A percentile compares a stretch with the other conserved stretches of the same genome.
phyloP scores from a whole-genome alignment of 148 eudicot genomes.

The Rhododendron griersonianum region DNA sequence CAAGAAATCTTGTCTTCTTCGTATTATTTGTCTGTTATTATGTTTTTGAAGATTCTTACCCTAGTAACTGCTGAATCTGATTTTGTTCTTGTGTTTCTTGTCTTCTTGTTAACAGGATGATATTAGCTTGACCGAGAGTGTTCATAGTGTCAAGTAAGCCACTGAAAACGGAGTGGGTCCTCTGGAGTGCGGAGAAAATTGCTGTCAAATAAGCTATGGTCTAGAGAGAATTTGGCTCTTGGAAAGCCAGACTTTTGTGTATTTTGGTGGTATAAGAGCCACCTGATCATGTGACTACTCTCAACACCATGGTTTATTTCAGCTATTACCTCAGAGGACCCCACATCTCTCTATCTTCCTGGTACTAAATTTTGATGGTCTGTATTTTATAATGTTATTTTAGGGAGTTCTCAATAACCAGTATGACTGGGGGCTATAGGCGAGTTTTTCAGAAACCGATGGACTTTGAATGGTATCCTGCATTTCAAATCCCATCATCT shows the following conservation, averaged over 20 bases:
- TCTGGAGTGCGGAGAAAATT: constrained; percentile 1
- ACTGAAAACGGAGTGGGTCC: background rate
- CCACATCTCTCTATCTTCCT: background rate
- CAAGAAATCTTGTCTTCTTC: background rate
- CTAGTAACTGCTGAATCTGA: background rate
- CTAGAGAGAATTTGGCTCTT: background rate
- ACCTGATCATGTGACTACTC: background rate
- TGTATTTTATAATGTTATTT: constrained; percentile 4
- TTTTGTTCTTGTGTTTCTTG: background rate
- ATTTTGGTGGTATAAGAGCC: background rate
- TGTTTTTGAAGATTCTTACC: background rate
- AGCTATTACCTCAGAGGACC: background rate
- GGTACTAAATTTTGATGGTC: constrained; percentile 1
- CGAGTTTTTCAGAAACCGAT: constrained; percentile 79
- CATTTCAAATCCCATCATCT: background rate
- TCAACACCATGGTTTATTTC: background rate
- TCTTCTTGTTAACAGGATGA: constrained; percentile 51
- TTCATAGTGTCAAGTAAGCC: constrained; percentile 71
- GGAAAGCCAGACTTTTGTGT: background rate
- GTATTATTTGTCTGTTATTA: background rate
- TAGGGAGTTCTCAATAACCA: constrained; percentile 88
- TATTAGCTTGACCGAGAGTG: constrained; percentile 66
- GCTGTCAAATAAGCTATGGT: background rate
- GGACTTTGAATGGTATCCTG: constrained; percentile 75
- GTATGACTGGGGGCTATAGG: constrained; percentile 84